Evolutionary conservation across 2,329 filamentous ascomycete genomes (phyloP).

Genomic region (Aspergillus arachidicola): DNA sequence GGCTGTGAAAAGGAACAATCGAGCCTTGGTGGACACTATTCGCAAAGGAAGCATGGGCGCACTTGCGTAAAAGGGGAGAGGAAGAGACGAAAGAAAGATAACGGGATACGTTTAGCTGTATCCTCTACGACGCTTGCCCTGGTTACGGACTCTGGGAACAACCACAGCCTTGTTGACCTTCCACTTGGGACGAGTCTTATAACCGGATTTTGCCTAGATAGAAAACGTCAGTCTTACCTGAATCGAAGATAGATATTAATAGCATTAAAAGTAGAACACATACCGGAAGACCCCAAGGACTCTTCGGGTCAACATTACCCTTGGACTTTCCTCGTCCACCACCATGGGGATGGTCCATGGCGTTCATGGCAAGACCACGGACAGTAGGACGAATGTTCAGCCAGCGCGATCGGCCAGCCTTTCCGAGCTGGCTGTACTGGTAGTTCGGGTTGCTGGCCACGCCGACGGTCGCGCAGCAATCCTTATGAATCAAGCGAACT

Average conservation of each 20-base stretch:
- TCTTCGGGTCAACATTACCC: constrained; percentile 93
- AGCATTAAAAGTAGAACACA: constrained; percentile 45
- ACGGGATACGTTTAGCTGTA: constrained; percentile 52
- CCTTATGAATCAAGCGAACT: constrained; percentile 81
- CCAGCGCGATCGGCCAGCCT: constrained; percentile 92
- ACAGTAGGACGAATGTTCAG: constrained; percentile 93
- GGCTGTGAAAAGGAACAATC: not conserved
- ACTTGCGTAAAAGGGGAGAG: constrained; percentile 5
- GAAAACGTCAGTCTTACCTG: constrained; percentile 15
- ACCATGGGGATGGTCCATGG: constrained; percentile 96
- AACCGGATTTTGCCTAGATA: constrained; percentile 59
- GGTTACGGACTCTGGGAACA: constrained; percentile 78
- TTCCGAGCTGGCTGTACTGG: constrained; percentile 88
- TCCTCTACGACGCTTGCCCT: constrained; percentile 78
- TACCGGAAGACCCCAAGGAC: constrained; percentile 95
- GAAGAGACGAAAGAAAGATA: constrained; percentile 9
- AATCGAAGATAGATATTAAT: constrained; percentile 1
- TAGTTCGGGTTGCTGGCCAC: constrained; percentile 91
- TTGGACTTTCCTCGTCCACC: constrained; percentile 99
- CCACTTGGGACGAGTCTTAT: constrained; percentile 86
- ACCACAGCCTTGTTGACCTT: constrained; percentile 94
- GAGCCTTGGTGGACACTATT: not conserved
- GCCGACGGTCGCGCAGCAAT: constrained; percentile 93
- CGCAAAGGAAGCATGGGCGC: not conserved
- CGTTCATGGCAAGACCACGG: constrained; percentile 98